These are phyloP conservation scores for Peltaster fructicola DNA, from an alignment of 2,329 filamentous ascomycete species.

Conservation along the genomic window DNA sequence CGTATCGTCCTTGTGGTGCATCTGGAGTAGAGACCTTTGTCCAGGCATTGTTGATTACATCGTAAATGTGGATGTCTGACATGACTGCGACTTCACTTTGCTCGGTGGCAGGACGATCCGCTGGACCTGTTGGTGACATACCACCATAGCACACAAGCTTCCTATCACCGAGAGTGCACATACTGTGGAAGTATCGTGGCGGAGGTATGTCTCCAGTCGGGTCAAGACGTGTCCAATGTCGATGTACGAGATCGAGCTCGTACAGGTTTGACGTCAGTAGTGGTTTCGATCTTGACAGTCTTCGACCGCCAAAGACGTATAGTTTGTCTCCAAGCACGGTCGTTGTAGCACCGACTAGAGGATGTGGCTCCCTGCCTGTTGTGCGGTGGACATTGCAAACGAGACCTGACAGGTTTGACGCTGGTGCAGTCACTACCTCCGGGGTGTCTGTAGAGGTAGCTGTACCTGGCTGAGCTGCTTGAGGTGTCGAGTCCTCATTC, in stretches of 20 bases:
- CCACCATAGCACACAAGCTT: constrained; percentile 97
- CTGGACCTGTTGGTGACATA: constrained; percentile 56
- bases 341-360: constrained; percentile 84
- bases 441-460: constrained; percentile 15
- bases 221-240: constrained; percentile 87
- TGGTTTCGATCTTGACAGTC: constrained; percentile 68
- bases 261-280: constrained; percentile 81
- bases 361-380: constrained; percentile 77
- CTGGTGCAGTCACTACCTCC: no score
- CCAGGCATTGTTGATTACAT: constrained; percentile 69
- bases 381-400: constrained; percentile 61
- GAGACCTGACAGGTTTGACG: constrained; percentile 46
- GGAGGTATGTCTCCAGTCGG: constrained; percentile 71
- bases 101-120: constrained; percentile 53
- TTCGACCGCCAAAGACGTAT: constrained; percentile 86
- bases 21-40: constrained; percentile 58
- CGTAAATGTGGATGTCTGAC: constrained; percentile 94
- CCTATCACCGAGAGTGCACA: constrained; percentile 81
- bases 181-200: constrained; percentile 90
- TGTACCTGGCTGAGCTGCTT: constrained; percentile 14
- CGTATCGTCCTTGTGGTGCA: constrained; percentile 81
- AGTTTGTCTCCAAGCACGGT: constrained; percentile 90
- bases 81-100: constrained; percentile 58
- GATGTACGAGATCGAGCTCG: constrained; percentile 74
- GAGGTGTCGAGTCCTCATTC: constrained; percentile 9